A percentile compares a stretch with the other conserved stretches of the same genome.
Evolutionary conservation across 352 stramenopile species (phyloP).

Genomic region (Pythium biforme): DNA sequence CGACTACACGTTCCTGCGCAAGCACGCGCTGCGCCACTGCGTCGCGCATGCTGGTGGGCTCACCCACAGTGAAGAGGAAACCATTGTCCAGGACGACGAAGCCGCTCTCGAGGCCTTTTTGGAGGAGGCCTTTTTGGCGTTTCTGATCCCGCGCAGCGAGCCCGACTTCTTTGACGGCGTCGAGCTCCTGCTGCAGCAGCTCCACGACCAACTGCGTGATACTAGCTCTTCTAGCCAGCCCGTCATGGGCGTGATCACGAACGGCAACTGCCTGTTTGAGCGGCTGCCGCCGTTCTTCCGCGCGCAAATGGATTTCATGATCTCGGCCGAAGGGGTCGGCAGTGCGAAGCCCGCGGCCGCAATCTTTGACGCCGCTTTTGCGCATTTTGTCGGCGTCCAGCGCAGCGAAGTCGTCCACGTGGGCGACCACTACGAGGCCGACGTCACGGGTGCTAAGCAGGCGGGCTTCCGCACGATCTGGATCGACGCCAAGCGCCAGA

Average conservation of each 20-base stretch:
- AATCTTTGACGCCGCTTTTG: constrained; percentile 62
- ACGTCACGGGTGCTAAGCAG: constrained; percentile 63
- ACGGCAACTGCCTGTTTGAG: constrained; percentile 60
- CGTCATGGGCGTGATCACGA: constrained; percentile 66
- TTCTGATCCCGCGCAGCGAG: constrained; percentile 54
- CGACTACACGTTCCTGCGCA: constrained; percentile 70
- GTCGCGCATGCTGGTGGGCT: constrained; percentile 24
- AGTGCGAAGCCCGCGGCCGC: constrained; percentile 39
- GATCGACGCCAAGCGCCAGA: constrained; percentile 49
- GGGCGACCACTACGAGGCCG: constrained; percentile 72
- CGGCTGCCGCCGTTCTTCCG: constrained; percentile 46
- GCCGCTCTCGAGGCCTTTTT: constrained; percentile 38
- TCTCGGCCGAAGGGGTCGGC: constrained; percentile 55
- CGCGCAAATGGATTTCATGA: constrained; percentile 42
- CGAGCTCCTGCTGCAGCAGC: constrained; percentile 40
- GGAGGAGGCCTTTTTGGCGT: constrained; percentile 55
- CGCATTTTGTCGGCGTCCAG: constrained; percentile 32
- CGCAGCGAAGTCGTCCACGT: constrained; percentile 63
- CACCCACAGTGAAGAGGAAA: not conserved
- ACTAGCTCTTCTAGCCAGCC: not conserved
- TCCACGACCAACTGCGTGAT: constrained; percentile 32
- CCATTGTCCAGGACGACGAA: constrained; percentile 12
- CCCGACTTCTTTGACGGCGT: constrained; percentile 63
- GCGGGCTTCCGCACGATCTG: constrained; percentile 65
- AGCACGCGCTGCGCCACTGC: constrained; percentile 54